A percentile compares a stretch with the other conserved stretches of the same genome.
Conservation (phyloP, 2,329 filamentous ascomycete species). For the Ophiocordyceps robertsii region DNA sequence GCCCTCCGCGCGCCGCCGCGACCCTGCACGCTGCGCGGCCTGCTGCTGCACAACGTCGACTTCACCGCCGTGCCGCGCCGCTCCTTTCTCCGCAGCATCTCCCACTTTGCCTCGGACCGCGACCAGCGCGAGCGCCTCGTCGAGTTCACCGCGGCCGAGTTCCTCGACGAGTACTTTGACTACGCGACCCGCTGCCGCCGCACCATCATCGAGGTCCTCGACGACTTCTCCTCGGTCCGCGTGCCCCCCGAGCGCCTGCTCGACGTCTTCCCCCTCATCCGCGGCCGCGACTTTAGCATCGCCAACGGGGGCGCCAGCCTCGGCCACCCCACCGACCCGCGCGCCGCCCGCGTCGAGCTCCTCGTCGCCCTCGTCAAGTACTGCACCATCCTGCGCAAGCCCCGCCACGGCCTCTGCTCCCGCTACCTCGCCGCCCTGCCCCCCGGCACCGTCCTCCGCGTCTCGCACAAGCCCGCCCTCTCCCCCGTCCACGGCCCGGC, state of each 20-base stretch:
- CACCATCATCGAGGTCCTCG: constrained; percentile 81
- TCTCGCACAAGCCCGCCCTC: constrained; percentile 41
- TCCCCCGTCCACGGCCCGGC: constrained; percentile 25
- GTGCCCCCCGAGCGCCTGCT: constrained; percentile 64
- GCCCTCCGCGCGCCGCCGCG: constrained; percentile 21
- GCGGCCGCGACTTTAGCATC: constrained; percentile 90
- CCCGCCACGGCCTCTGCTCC: constrained; percentile 79
- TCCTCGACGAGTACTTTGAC: constrained; percentile 86
- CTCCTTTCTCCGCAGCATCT: constrained; percentile 68
- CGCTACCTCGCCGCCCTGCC: constrained; percentile 62
- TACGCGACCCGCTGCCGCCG: constrained; percentile 85
- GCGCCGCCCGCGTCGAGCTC: constrained; percentile 48
- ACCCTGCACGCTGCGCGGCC: constrained; percentile 51
- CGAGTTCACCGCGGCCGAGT: constrained; percentile 70
- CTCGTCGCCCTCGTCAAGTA: constrained; percentile 85
- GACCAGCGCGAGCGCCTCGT: constrained; percentile 69
- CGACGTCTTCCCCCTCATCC: constrained; percentile 65
- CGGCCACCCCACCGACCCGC: constrained; percentile 10
- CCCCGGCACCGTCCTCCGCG: constrained; percentile 41
- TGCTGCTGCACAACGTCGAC: constrained; percentile 76
- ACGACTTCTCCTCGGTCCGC: constrained; percentile 76
- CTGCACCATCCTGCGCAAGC: constrained; percentile 71
- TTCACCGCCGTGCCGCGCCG: constrained; percentile 81
- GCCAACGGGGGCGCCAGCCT: constrained; percentile 51
- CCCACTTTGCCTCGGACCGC: constrained; percentile 57